Base-by-base conservation (phyloP, 1,284 basidiomycete species). In the Trametes versicolor region DNA sequence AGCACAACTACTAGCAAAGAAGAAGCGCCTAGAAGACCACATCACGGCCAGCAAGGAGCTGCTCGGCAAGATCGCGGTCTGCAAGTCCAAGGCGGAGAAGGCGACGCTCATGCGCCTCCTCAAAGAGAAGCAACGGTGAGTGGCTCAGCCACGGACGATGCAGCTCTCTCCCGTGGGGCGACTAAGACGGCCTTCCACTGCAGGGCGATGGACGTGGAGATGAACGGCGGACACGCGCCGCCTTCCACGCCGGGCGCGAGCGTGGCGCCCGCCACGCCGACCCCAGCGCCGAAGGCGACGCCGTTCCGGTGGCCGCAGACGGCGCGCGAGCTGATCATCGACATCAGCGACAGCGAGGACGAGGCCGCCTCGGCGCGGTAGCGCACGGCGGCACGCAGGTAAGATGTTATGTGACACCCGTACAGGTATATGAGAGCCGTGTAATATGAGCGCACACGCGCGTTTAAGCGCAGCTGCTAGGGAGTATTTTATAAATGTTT, bases 31-130 rank as follows among this genome's bases (percentile, higher is more conserved):
- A 49, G 87, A 92, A 69, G 81, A 83, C 51, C 84, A 91, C 65
- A 88, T 94, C 62, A 82, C 87, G 9, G 87, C 91, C 75, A 92
- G 87, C 72, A 93, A 91, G 78, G 73, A 79, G 34, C 76, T 94
- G 49, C 86, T 94, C 79, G 83, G 78, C 25, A 81, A 85, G 69
- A 79, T 91, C n/a, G 72, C 77, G n/a, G 76, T 77, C 58, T 85
- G 85, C 27, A 77, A 79, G 51, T 84, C 83, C n/a, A 85, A 87
- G 71, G 83, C 85, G 62, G 90, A 92, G 76, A 90, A 87, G 75
- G 82, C 88, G 41, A 73, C 72, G 23, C 82, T 92, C 36, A 77
- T 90, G 75, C 78, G 75, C 12, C 75, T 85, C 62, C 80, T 94
- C 76, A 84, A 86, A 67, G 85, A 82, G 73, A 70, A 69, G 57